phyloP scores from a whole-genome alignment of 371 early-diverging fungal species.

The Mortierella sp. region DNA sequence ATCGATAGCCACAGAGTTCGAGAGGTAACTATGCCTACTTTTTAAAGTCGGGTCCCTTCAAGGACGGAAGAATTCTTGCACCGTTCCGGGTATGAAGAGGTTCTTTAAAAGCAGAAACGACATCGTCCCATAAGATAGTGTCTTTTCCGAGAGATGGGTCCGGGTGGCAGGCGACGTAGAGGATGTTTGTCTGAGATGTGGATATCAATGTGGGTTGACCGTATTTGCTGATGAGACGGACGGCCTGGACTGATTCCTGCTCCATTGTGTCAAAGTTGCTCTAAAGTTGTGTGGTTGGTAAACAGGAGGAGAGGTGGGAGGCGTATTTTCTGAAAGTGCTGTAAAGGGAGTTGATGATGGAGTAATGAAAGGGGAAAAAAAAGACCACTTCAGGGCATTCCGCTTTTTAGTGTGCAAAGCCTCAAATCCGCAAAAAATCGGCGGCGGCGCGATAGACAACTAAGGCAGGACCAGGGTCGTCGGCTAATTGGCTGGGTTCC shows the following conservation, averaged over 20 bases:
- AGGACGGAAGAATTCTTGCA: not conserved
- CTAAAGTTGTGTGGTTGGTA: not conserved
- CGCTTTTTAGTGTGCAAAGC: no score
- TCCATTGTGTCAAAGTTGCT: not conserved
- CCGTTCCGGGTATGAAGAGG: not conserved
- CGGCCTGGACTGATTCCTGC: not conserved
- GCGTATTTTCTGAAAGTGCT: not conserved
- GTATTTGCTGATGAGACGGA: not conserved
- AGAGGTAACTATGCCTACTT: not conserved
- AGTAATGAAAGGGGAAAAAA: not conserved
- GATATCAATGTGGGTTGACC: not conserved
- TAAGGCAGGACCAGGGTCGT: no score
- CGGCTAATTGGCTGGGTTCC: no score
- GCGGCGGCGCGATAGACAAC: no score
- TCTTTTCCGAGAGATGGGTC: not conserved
- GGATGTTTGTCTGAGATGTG: not conserved
- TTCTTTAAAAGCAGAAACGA: not conserved
- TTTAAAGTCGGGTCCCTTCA: not conserved
- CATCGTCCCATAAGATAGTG: not conserved
- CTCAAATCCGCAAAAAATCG: no score
- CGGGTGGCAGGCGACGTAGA: not conserved
- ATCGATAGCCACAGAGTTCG: not conserved
- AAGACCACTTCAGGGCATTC: no score
- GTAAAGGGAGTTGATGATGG: not conserved
- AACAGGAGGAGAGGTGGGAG: not conserved